Base-by-base conservation (phyloP, 768 basidiomycete genomes). In the Pulveroboletus sp. region DNA sequence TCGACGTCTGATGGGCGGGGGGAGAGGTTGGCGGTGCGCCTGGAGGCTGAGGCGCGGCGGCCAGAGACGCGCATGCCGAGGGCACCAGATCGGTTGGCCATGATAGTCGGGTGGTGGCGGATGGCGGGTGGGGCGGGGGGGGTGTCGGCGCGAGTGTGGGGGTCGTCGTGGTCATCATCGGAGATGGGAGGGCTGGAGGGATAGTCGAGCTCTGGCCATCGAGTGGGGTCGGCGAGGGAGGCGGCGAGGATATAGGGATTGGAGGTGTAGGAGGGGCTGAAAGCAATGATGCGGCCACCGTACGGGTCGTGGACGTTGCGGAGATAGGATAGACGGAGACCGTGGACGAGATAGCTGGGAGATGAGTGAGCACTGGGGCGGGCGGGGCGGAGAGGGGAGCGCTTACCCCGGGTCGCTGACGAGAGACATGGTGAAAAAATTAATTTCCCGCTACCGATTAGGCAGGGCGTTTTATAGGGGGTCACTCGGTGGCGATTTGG, bases 91-190 rank as follows among this genome's bases (percentile, higher is more conserved):
- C 81, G 76, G 11, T 72, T 72, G 4, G 83, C 90, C 77, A 93
- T 84, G 61, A 96, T 95, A 4, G 94, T 96, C 60, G 86, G 83
- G 6, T 90, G 88, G 67, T 94, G 86, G 62, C 86, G 89, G 55
- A 96, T 63, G 60, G 61, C 49, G 42, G 51, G 56, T 29, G 52
- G 43, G 10, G 56, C 20, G 14, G 71, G 44, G 10, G 9, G 31
- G 31, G 14, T 14, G 31, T n/a, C n/a, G n/a, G n/a, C n/a, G n/a
- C n/a, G n/a, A n/a, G n/a, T n/a, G n/a, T n/a, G 31, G 11, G 4
- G 7, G 31, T 42, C 41, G 17, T 79, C 78, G 9, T 68, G 69
- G 49, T 89, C 89, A 51, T 86, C 82, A 46, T 88, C 85, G 47
- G 83, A 83, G 34, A 86, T 74, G 32, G 83, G 79, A 0, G 89